Percentiles rank a stretch among this genome's conserved stretches.
phyloP scores from a whole-genome alignment of 148 eudicot species.

The Tetragonia tetragonoides region DNA sequence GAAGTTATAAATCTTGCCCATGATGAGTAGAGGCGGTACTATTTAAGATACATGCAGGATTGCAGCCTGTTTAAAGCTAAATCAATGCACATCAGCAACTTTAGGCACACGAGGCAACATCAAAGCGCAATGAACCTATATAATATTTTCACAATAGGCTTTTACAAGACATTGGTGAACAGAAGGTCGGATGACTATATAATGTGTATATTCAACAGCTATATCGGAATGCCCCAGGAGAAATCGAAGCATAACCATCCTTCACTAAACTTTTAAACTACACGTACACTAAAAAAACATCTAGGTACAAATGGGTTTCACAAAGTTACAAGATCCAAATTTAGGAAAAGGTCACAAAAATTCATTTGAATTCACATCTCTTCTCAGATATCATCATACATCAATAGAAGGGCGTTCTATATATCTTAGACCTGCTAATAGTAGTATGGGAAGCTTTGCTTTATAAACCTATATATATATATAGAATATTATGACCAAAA shows the following conservation, averaged over 20 bases:
- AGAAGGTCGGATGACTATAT: background rate
- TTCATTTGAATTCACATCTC: too few species aligned
- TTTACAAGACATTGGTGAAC: background rate
- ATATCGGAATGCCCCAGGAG: background rate
- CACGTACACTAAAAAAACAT: background rate
- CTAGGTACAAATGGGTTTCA: background rate
- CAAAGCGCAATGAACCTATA: background rate
- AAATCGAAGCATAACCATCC: too few species aligned
- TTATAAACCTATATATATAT: too few species aligned
- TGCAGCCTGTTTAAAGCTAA: background rate
- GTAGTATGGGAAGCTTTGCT: too few species aligned
- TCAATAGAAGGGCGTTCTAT: too few species aligned
- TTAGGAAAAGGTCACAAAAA: too few species aligned
- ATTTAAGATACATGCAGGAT: background rate
- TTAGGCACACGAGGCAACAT: background rate
- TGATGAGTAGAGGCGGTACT: background rate
- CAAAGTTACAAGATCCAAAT: too few species aligned
- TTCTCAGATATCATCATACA: too few species aligned
- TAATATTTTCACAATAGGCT: background rate
- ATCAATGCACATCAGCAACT: background rate
- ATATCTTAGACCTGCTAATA: background rate
- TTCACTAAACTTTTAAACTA: too few species aligned
- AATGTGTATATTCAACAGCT: background rate
- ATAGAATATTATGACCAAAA: background rate
- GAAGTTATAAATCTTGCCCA: background rate